Evolutionary conservation across 768 basidiomycete species (phyloP), one percentile per base, ranked within the genome.

Genomic region (Naganishia vaughanmartiniae): DNA sequence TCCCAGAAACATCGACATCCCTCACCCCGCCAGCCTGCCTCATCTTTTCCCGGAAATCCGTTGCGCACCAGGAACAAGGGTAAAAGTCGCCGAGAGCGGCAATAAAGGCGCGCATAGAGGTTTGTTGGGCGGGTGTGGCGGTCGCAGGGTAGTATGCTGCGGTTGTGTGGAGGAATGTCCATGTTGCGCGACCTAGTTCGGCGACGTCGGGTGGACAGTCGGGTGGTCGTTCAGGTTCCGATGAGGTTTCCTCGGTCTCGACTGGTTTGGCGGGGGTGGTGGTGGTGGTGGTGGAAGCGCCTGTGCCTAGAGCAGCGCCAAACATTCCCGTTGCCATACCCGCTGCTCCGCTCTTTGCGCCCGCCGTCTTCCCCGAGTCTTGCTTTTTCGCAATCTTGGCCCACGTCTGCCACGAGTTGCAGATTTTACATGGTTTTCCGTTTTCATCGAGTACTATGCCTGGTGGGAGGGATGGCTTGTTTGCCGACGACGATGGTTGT

Each of bases 111-210:
- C 91, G 83, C 93, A 97, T 97, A 73, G 90, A 88, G 33, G 87
- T 85, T 69, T 90, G 89, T 75, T 95, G 92, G 7, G 83, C 83
- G 0, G 87, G 84, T 0, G 89, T 87, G 0, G 95, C 92, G 19
- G 83, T 82, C n/a, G 89, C 87, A 31, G 95, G 93, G 82, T 93
- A 98, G 82, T 97, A 96, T 26, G 95, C 92, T 0, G 93, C 94
- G 6, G 95, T 89, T 11, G 93, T 89, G 77, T 97, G 95, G 36
- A 98, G 84, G 85, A 98, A 98, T 19, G 93, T 89, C 95, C 95
- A 97, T 1, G 95, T 95, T 54, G 94, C 90, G 58, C 88, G 87
- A 1, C 95, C 95, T 58, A 98, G 88, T 70, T 87, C 85, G 77
- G 93, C 92, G 54, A 89, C 89, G 81, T 97, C 94, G 0, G 93